Percentiles rank a stretch among this genome's conserved stretches.
phyloP scores from a whole-genome alignment of 2,329 filamentous ascomycete species.

The Dothidotthia symphoricarpi region DNA sequence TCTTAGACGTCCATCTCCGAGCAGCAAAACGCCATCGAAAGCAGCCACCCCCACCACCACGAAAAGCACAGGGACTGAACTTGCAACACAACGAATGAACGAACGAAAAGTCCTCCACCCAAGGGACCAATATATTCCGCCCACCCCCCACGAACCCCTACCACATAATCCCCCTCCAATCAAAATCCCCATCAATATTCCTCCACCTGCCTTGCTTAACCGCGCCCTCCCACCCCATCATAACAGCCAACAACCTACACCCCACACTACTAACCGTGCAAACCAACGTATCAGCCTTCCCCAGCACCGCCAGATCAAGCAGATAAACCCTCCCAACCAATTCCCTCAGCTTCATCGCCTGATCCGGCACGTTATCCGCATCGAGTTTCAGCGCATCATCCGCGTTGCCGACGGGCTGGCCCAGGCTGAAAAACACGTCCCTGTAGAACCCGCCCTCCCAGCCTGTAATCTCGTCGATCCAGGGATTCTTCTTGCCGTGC shows the following conservation, averaged over 20 bases:
- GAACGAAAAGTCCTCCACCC: no score
- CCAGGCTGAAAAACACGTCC: constrained; percentile 78
- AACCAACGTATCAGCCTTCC: constrained; percentile 66
- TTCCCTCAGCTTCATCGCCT: constrained; percentile 66
- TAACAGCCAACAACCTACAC: constrained; percentile 75
- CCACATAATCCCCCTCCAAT: constrained; percentile 42
- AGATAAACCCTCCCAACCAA: constrained; percentile 78
- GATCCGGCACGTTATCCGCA: constrained; percentile 33
- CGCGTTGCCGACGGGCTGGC: constrained; percentile 42
- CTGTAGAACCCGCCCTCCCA: constrained; percentile 89
- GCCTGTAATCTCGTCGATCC: constrained; percentile 73
- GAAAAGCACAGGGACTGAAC: no score
- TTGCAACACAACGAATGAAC: no score
- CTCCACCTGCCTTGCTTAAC: constrained; percentile 60
- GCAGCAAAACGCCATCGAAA: no score
- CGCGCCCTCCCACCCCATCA: constrained; percentile 75
- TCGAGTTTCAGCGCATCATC: constrained; percentile 23
- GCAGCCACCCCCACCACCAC: no score
- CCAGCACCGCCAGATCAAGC: constrained; percentile 74
- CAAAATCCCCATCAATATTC: constrained; percentile 58
- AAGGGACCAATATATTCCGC: no score
- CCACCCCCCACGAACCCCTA: constrained; percentile 11
- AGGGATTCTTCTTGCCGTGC: constrained; percentile 45
- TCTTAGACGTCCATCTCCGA: no score
- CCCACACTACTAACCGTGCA: constrained; percentile 69